Evolutionary conservation across 2,329 filamentous ascomycete genomes (phyloP).

Genomic region (Penicillium sp.): DNA sequence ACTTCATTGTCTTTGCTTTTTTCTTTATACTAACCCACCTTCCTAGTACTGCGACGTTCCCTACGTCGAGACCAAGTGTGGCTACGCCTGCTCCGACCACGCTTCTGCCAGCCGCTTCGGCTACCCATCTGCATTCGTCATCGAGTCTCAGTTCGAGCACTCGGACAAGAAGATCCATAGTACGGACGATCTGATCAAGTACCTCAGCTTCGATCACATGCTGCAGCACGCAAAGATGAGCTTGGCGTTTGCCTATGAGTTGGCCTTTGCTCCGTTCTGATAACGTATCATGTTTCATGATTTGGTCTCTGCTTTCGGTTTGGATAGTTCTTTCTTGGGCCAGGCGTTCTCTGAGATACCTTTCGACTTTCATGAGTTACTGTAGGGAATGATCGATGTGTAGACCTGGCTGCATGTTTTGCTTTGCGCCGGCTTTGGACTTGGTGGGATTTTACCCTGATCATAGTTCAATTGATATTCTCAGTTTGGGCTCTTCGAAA

Average conservation of each 20-base stretch:
- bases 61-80: constrained; percentile 83
- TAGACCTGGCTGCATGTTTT: neutral
- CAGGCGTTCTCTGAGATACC: constrained; percentile 25
- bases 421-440: neutral
- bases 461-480: neutral
- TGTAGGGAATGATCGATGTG: neutral
- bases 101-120: constrained; percentile 67
- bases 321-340: constrained; percentile 1
- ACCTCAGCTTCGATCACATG: constrained; percentile 85
- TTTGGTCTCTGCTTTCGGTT: neutral
- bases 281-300: neutral
- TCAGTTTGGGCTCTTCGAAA: neutral
- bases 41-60: constrained; percentile 80
- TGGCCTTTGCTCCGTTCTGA: constrained; percentile 72
- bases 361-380: constrained; percentile 10
- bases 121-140: constrained; percentile 66
- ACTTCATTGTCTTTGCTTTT: neutral
- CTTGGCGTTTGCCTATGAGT: constrained; percentile 78
- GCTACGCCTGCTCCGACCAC: constrained; percentile 77
- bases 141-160: constrained; percentile 62
- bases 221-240: constrained; percentile 85
- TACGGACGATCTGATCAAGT: constrained; percentile 69
- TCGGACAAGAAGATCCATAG: constrained; percentile 73
- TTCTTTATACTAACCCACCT: constrained; percentile 12
- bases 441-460: neutral